phyloP scores from a whole-genome alignment of 805 yeast species.

The Candida parachauliodes region DNA sequence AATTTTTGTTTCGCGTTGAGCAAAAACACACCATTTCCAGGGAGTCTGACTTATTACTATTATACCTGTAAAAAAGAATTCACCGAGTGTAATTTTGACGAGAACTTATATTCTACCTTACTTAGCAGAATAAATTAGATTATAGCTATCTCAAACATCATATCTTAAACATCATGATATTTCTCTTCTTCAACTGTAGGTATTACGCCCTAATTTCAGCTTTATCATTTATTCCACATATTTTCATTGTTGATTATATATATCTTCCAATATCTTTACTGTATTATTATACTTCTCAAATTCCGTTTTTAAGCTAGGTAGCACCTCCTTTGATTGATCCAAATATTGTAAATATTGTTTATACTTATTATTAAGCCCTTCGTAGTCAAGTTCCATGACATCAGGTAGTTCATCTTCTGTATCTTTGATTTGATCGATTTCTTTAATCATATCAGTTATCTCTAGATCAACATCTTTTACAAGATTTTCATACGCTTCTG shows the following conservation, averaged over 20 bases:
- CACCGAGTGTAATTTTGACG: too few relatives aligned
- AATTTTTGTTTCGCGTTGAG: too few relatives aligned
- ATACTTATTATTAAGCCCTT: constrained; percentile 17
- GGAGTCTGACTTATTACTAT: too few relatives aligned
- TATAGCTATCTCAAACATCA: too few relatives aligned
- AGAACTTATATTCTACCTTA: too few relatives aligned
- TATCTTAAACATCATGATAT: too few relatives aligned
- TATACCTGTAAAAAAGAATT: too few relatives aligned
- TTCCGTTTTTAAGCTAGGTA: constrained; percentile 36
- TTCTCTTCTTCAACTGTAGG: too few relatives aligned
- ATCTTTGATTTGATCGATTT: constrained; percentile 10
- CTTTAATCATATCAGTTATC: constrained; percentile 25
- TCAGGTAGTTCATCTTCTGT: constrained; percentile 13
- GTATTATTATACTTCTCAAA: constrained; percentile 32
- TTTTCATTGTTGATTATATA: constrained; percentile 14
- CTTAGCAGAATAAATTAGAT: too few relatives aligned
- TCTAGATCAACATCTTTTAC: constrained; percentile 27
- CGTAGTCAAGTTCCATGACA: constrained; percentile 5
- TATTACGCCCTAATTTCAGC: too few relatives aligned
- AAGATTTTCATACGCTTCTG: constrained; percentile 31
- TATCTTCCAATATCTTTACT: constrained; percentile 23
- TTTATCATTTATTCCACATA: not conserved
- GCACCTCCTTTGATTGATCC: constrained; percentile 27
- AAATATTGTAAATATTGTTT: constrained; percentile 21
- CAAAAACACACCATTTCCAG: too few relatives aligned